These are phyloP conservation scores for Beauveria asiatica DNA, from an alignment of 2,329 filamentous ascomycete genomes.

Conservation along the genomic window DNA sequence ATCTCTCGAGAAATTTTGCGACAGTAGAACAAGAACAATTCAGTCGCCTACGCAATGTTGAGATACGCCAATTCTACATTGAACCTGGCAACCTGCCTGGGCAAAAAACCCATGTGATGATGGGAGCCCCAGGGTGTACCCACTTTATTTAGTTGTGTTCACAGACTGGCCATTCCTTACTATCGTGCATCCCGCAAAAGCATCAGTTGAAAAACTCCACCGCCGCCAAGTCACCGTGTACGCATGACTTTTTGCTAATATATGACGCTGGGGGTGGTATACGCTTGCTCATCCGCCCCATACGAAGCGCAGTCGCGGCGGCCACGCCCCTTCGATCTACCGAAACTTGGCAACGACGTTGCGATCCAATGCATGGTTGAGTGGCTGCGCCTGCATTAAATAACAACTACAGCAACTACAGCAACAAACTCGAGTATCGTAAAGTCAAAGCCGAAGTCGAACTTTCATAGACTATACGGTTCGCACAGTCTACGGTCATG, in stretches of 20 bases:
- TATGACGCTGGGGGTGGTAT: not conserved
- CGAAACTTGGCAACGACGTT: not conserved
- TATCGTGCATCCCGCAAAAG: not conserved
- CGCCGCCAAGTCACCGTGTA: not conserved
- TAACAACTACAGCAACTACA: not conserved
- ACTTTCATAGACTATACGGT: not conserved
- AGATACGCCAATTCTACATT: not conserved
- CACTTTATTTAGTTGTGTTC: not conserved
- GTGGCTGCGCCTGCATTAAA: not conserved
- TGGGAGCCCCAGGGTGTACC: not conserved
- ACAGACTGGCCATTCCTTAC: not conserved
- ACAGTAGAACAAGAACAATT: too few relatives aligned
- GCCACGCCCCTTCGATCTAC: not conserved
- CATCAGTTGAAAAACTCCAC: not conserved
- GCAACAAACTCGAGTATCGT: not conserved
- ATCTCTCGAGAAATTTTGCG: too few relatives aligned
- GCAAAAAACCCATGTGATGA: not conserved
- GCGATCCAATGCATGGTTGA: not conserved
- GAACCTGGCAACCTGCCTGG: not conserved
- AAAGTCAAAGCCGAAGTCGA: not conserved
- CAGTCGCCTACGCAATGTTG: not conserved
- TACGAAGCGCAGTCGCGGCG: not conserved
- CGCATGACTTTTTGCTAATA: not conserved
- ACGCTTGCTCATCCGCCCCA: not conserved
- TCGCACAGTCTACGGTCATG: constrained; percentile 24